Conservation (phyloP, 2,329 filamentous ascomycete species). For the Aspergillus candidus region DNA sequence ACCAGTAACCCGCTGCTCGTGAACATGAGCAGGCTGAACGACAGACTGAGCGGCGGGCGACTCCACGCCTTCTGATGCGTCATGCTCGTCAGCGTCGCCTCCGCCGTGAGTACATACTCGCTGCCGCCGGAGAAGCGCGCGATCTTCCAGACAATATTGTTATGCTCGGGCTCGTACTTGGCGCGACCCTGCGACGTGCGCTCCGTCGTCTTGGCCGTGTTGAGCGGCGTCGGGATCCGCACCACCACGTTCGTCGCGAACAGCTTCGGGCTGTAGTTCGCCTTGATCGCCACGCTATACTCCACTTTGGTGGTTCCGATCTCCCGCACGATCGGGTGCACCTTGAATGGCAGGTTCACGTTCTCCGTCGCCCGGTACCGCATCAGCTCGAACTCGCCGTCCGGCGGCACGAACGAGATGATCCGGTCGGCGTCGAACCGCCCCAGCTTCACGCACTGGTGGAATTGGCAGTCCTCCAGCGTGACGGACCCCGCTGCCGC, state of each 20-base stretch:
- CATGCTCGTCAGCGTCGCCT: conserved; percentile 91
- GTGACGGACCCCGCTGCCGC: conserved; percentile 93
- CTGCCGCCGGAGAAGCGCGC: conserved; percentile 96
- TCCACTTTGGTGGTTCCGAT: conserved; percentile 96
- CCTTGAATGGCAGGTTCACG: conserved; percentile 96
- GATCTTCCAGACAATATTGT: conserved; percentile 99
- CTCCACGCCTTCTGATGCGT: conserved; percentile 98
- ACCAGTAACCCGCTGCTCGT: conserved; percentile 90
- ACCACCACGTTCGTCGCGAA: conserved; percentile 96
- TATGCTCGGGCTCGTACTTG: conserved; percentile 96
- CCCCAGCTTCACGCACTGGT: conserved; percentile 95
- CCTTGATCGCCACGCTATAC: conserved; percentile 95
- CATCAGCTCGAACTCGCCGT: conserved; percentile 98
- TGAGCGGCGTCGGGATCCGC: conserved; percentile 89
- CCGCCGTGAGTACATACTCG: conserved; percentile 90
- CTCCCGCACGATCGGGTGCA: conserved; percentile 97
- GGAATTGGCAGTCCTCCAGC: conserved; percentile 96
- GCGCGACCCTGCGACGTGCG: conserved; percentile 93
- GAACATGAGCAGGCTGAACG: conserved; percentile 95
- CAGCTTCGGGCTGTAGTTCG: conserved; percentile 92
- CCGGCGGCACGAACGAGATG: conserved; percentile 93
- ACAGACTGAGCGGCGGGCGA: conserved; percentile 82
- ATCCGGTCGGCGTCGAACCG: conserved; percentile 96
- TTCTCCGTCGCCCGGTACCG: conserved; percentile 97
- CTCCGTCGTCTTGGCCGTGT: conserved; percentile 90